phyloP scores from a whole-genome alignment of 345 rosid genomes.

The Clausena lansium region DNA sequence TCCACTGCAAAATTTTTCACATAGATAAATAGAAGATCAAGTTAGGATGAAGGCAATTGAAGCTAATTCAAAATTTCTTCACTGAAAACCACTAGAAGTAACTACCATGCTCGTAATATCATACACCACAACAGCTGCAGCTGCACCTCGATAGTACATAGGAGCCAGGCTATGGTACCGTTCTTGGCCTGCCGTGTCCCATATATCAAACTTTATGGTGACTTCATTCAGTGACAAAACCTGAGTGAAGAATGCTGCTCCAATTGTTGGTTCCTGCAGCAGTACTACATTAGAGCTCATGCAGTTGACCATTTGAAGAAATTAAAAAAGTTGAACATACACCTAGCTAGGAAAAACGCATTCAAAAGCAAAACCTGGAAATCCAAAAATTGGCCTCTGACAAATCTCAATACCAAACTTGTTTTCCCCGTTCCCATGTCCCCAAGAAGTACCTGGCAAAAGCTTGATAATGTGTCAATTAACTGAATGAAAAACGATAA shows the following conservation, averaged over 20 bases:
- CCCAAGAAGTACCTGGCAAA: constrained; percentile 68
- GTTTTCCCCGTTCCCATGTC: constrained; percentile 90
- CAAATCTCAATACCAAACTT: constrained; percentile 70
- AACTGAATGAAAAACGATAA: neutral
- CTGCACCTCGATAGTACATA: constrained; percentile 83
- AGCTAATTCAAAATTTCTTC: neutral
- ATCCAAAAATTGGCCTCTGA: constrained; percentile 71
- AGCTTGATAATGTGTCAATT: neutral
- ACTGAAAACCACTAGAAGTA: neutral
- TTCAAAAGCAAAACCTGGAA: constrained; percentile 47
- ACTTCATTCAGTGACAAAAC: constrained; percentile 64
- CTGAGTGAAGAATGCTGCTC: constrained; percentile 85
- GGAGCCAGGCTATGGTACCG: constrained; percentile 86
- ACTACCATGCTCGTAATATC: constrained; percentile 73
- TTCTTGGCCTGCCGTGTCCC: constrained; percentile 91
- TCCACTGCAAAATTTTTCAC: neutral
- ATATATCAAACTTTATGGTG: constrained; percentile 71
- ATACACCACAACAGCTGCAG: constrained; percentile 78
- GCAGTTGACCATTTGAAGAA: neutral
- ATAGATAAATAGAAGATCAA: neutral
- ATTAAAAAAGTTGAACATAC: neutral
- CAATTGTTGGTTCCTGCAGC: constrained; percentile 70
- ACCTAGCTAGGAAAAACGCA: neutral
- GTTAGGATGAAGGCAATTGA: neutral
- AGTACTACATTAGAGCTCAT: constrained; percentile 14